Percentiles rank a stretch among this genome's conserved stretches.
Evolutionary conservation across 371 early-diverging fungal species (phyloP).

Genomic region (Haplosporangium sp.): DNA sequence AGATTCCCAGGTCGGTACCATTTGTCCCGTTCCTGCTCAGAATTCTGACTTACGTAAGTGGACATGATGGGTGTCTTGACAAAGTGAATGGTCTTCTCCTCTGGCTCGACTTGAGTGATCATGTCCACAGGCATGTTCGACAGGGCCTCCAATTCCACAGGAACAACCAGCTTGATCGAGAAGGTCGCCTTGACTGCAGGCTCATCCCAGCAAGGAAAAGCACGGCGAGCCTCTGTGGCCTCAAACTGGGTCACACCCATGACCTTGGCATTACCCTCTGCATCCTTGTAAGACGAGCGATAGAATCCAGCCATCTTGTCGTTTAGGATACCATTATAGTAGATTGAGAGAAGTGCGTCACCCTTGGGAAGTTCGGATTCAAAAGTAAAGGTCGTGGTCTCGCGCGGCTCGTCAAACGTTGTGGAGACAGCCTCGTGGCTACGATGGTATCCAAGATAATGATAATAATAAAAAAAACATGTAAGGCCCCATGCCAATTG

Average conservation of each 20-base stretch:
- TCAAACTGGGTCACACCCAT: constrained; percentile 96
- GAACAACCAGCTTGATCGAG: constrained; percentile 81
- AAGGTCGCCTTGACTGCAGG: constrained; percentile 92
- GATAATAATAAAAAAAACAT: neutral
- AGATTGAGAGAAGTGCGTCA: constrained; percentile 64
- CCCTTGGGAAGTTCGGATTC: constrained; percentile 61
- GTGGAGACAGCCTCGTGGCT: constrained; percentile 56
- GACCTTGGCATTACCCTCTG: constrained; percentile 68
- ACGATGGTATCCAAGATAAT: constrained; percentile 15
- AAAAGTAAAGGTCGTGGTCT: constrained; percentile 75
- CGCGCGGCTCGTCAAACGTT: constrained; percentile 64
- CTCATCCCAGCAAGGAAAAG: constrained; percentile 96
- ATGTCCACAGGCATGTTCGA: constrained; percentile 86
- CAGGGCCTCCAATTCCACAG: constrained; percentile 73
- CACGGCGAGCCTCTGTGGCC: constrained; percentile 88
- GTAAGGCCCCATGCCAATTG: constrained; percentile 20
- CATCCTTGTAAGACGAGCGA: constrained; percentile 76
- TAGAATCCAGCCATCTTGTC: constrained; percentile 93
- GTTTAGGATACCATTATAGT: constrained; percentile 79
- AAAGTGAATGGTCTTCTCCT: constrained; percentile 64
- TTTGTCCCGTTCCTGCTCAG: neutral
- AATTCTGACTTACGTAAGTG: constrained; percentile 72
- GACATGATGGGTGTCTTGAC: constrained; percentile 90
- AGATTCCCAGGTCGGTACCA: neutral
- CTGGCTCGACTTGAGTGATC: constrained; percentile 39